phyloP scores from a whole-genome alignment of 441 rosid genomes.

The Geranium incanum region DNA sequence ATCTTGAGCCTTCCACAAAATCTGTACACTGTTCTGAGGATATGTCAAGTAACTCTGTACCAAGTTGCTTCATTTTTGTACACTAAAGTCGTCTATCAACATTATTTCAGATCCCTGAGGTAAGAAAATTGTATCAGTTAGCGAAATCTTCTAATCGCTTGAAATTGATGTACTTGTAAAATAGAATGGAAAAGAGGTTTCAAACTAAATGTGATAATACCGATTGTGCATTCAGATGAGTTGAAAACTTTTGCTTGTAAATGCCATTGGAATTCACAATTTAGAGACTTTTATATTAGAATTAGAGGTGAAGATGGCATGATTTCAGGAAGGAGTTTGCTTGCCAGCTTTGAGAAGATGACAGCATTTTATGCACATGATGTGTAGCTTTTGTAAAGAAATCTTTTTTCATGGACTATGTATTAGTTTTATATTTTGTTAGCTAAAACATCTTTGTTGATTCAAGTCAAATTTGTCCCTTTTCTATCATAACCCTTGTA shows the following conservation, averaged over 20 bases:
- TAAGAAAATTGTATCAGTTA: too few relatives aligned
- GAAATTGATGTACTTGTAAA: neutral
- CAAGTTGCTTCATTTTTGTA: neutral
- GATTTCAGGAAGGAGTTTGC: neutral
- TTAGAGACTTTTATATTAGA: neutral
- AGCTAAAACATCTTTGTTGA: neutral
- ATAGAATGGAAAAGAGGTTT: neutral
- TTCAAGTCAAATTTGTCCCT: neutral
- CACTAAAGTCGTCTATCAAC: neutral
- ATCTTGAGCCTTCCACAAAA: constrained; percentile 34
- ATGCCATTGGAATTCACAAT: neutral
- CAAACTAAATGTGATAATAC: too few relatives aligned
- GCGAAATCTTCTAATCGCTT: neutral
- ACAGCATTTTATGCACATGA: neutral
- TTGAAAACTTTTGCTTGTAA: neutral
- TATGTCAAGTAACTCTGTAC: neutral
- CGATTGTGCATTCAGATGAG: neutral
- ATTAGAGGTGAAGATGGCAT: neutral
- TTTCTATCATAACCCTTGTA: neutral
- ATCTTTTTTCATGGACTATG: neutral
- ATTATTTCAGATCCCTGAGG: neutral
- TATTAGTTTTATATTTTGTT: neutral
- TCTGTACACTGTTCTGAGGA: neutral
- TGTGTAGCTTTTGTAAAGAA: neutral
- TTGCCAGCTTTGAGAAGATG: constrained; percentile 2